phyloP scores from a whole-genome alignment of 345 rosid genomes.

The Pistacia atlantica region DNA sequence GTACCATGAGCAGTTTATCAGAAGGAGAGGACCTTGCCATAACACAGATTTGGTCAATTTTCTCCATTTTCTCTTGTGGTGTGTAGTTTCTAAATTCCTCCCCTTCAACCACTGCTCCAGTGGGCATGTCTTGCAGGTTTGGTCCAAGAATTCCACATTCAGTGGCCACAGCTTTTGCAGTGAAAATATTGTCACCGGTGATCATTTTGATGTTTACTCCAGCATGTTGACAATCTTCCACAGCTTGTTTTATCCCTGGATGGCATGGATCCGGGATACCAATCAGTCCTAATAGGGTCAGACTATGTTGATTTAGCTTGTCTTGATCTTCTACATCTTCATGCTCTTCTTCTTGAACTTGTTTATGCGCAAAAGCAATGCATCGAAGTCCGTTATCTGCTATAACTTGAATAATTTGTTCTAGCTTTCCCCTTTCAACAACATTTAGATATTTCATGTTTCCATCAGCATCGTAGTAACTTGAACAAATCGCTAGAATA shows the following conservation, averaged over 20 bases:
- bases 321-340: constrained; percentile 14
- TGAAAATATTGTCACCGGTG: constrained; percentile 70
- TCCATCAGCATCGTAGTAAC: constrained; percentile 54
- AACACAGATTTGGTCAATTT: constrained; percentile 53
- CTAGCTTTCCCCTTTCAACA: constrained; percentile 31
- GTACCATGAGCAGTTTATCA: constrained; percentile 69
- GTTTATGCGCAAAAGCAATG: constrained; percentile 45
- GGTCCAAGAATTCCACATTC: constrained; percentile 51
- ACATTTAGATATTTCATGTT: constrained; percentile 26
- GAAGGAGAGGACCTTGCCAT: constrained; percentile 75
- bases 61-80: constrained; percentile 38
- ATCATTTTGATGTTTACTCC: constrained; percentile 51
- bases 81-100: constrained; percentile 48
- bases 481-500: constrained; percentile 61
- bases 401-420: constrained; percentile 56
- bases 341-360: constrained; percentile 22
- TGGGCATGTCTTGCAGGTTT: not conserved
- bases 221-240: constrained; percentile 38
- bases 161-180: constrained; percentile 70
- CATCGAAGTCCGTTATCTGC: constrained; percentile 41
- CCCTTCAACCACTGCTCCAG: constrained; percentile 55
- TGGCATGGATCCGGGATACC: constrained; percentile 54
- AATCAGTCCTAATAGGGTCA: constrained; percentile 34
- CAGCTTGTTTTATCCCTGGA: constrained; percentile 62
- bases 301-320: constrained; percentile 38